Percentiles rank a stretch among this genome's conserved stretches.
phyloP scores from a whole-genome alignment of 441 rosid species.

The Aquilaria agallochum region DNA sequence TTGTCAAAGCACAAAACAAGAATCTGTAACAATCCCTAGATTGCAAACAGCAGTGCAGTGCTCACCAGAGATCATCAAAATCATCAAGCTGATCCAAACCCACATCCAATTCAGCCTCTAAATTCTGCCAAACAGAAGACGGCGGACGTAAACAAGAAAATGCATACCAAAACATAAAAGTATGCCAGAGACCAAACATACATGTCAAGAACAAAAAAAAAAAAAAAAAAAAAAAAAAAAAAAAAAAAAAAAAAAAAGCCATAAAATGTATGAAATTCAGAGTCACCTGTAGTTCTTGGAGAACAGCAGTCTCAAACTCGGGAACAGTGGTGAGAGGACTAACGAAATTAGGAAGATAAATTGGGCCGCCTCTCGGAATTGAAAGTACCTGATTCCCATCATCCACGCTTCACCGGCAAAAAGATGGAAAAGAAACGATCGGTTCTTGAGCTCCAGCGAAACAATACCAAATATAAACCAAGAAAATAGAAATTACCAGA shows the following conservation, averaged over 20 bases:
- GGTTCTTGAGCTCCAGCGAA: too few relatives aligned
- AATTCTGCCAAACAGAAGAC: conserved; percentile 24
- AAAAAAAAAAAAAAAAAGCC: not conserved
- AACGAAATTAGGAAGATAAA: conserved; percentile 37
- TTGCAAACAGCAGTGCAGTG: not conserved
- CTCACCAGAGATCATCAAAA: conserved; percentile 41
- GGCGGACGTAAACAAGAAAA: not conserved
- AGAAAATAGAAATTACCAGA: too few relatives aligned
- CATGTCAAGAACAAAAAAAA: not conserved
- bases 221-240: not conserved
- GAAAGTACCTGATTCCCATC: conserved; percentile 11
- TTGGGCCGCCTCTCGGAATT: conserved; percentile 47
- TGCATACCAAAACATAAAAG: not conserved
- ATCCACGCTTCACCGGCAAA: not conserved
- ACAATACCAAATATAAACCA: too few relatives aligned
- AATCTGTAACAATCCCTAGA: not conserved
- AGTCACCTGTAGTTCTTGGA: conserved; percentile 34
- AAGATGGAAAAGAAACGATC: too few relatives aligned
- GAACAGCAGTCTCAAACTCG: conserved; percentile 37
- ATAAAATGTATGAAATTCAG: not conserved
- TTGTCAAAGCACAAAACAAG: not conserved
- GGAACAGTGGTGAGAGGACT: conserved; percentile 45
- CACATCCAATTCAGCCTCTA: conserved; percentile 30
- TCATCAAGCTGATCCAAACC: conserved; percentile 20
- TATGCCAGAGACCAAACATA: not conserved